phyloP scores from a whole-genome alignment of 257 asterid genomes.

The Capsicum chinense region DNA sequence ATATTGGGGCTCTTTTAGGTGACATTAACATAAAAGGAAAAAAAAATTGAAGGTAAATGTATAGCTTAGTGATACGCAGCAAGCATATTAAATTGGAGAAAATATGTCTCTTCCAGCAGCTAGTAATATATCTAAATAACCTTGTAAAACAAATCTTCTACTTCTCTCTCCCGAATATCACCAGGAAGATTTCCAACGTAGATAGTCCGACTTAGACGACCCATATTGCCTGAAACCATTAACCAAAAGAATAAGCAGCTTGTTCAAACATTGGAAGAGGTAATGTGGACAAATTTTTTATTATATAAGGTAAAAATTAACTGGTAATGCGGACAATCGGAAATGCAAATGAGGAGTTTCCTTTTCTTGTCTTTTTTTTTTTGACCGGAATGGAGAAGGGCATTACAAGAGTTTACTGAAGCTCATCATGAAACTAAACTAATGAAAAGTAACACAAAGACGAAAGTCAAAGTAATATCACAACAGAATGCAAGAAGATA shows the following conservation, averaged over 20 bases:
- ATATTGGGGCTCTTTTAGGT: neutral
- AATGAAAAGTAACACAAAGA: neutral
- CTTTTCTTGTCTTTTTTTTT: neutral
- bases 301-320: neutral
- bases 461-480: neutral
- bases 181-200: conserved; percentile 90
- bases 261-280: conserved; percentile 3
- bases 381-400: neutral
- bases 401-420: neutral
- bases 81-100: neutral
- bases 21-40: neutral
- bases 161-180: conserved; percentile 75
- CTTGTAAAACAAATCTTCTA: conserved; percentile 84
- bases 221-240: conserved; percentile 55
- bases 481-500: neutral
- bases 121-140: conserved; percentile 38
- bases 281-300: neutral
- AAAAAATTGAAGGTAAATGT: neutral
- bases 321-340: neutral
- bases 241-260: conserved; percentile 7
- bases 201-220: conserved; percentile 67
- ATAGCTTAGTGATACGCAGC: neutral
- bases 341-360: neutral
- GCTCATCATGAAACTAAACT: conserved; percentile 10
- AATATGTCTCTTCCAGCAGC: neutral